Percentiles rank a stretch among this genome's conserved stretches.
Conservation (phyloP, 1,284 basidiomycete species). For the Moesziomyces sp. region DNA sequence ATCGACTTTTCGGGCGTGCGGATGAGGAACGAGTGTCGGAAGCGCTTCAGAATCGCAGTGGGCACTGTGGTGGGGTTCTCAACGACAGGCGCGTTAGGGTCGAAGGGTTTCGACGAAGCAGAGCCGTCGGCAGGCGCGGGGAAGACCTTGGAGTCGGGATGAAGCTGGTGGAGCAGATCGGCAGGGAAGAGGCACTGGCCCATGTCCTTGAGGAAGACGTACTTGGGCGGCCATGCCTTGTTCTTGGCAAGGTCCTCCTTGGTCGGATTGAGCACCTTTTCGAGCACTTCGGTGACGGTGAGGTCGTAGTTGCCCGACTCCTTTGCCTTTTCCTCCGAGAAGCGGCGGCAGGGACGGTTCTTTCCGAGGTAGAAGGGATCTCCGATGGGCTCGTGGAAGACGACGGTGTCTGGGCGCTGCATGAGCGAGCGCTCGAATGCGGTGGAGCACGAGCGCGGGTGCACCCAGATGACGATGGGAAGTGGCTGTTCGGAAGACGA, state of each 20-base stretch:
- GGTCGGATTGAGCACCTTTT: conserved; percentile 42
- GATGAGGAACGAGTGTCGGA: conserved; percentile 65
- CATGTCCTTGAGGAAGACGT: conserved; percentile 65
- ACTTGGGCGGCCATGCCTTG: conserved; percentile 46
- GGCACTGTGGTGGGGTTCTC: conserved; percentile 66
- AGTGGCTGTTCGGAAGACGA: conserved; percentile 29
- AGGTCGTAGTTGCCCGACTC: conserved; percentile 45
- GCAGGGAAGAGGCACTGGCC: conserved; percentile 61
- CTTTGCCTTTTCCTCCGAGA: conserved; percentile 50
- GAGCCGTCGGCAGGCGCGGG: conserved; percentile 16
- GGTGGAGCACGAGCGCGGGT: conserved; percentile 58
- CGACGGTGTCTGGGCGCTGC: conserved; percentile 58
- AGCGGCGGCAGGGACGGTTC: conserved; percentile 50
- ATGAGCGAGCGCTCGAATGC: conserved; percentile 63
- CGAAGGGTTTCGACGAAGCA: conserved; percentile 9
- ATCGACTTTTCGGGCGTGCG: conserved; percentile 63
- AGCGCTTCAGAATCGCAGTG: conserved; percentile 56
- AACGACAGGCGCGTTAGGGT: conserved; percentile 36
- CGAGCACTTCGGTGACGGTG: conserved; percentile 47
- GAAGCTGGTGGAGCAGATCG: conserved; percentile 48
- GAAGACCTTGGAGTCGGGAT: conserved; percentile 57
- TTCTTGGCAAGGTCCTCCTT: conserved; percentile 31
- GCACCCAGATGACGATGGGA: conserved; percentile 59
- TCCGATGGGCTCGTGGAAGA: conserved; percentile 61
- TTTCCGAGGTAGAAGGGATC: conserved; percentile 60